phyloP scores from a whole-genome alignment of 2,329 filamentous ascomycete species.

The Colletotrichum simmondsii region DNA sequence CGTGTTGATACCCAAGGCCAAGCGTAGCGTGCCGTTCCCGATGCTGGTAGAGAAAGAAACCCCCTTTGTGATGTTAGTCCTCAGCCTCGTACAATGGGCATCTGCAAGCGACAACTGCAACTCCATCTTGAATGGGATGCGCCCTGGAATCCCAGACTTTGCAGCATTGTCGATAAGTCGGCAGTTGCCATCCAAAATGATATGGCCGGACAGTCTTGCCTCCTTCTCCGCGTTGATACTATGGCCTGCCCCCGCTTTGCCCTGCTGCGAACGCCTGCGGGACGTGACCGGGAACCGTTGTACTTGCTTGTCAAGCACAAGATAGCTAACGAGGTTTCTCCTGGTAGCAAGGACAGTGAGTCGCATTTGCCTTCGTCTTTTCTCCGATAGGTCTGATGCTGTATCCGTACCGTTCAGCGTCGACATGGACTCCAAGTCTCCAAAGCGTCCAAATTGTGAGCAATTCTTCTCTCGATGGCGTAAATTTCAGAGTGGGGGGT shows the following conservation, averaged over 20 bases:
- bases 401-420: slow-evolving; percentile 3
- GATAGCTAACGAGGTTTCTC: slow-evolving; percentile 5
- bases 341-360: background rate
- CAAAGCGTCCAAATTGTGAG: background rate
- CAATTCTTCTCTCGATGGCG: background rate
- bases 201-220: background rate
- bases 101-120: slow-evolving; percentile 1
- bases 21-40: background rate
- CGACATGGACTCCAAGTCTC: background rate
- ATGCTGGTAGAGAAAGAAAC: slow-evolving; percentile 6
- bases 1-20: slow-evolving; percentile 17
- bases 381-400: slow-evolving; percentile 26
- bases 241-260: background rate
- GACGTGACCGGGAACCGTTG: slow-evolving; percentile 5
- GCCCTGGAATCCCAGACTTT: background rate
- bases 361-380: background rate
- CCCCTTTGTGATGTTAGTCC: slow-evolving; percentile 7
- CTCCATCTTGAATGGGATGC: background rate
- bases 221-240: background rate
- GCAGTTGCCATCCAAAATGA: slow-evolving; percentile 19
- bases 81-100: slow-evolving; percentile 15
- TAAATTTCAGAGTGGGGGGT: background rate
- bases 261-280: slow-evolving; percentile 31
- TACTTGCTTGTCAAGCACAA: background rate
- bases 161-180: slow-evolving; percentile 6